Base-by-base conservation (phyloP, 1,284 basidiomycete genomes). In the Vanrija humicola region DNA sequence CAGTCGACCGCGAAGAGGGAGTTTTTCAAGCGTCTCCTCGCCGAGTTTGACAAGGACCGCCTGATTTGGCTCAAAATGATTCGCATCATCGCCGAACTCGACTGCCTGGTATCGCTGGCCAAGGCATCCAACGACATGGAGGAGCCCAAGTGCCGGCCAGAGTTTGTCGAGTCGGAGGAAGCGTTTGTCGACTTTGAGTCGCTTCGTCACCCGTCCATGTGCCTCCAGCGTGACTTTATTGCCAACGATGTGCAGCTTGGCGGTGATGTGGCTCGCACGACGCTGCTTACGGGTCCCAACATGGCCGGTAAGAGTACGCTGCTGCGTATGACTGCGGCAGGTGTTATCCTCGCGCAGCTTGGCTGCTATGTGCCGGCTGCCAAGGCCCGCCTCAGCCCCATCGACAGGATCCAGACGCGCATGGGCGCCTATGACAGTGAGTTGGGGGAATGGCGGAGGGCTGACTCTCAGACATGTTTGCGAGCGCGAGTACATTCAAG, bases 341-440 rank as follows among this genome's bases (percentile, higher is more conserved):
- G 89, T 28, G 86, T 96, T 57, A 97, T 98, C 64, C 89, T 97
- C 86, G 94, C 93, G 8, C 95, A 98, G 73, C 79, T 98, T 18
- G 96, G 96, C n/a, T 98, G 98, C 87, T 84, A 89, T 50, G 91
- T 99, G 3, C 96, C 96, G 3, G 95, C 96, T 0, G 75, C 82
- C 38, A 82, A 78, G 50, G 96, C 95, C 26, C 82, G 88, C 38
- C 74, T 99, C 47, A 87, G 87, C 61, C 92, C 96, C 0, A 86
- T 97, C 2, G 95, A 99, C 73, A 82, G 88, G 23, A 97, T 99
- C 65, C 84, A 96, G 57, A 98, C 95, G 7, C 86, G 96, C 26
- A 98, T 98, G 95, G 96, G 96, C 18, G 96, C 96, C 2, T 94
- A 95, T 72, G 93, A 97, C 70, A 93, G 73, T 73, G 63, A 66